A percentile compares a stretch with the other conserved stretches of the same genome.
Evolutionary conservation across 2,329 filamentous ascomycete genomes (phyloP).

Genomic region (Rhynchosporium graminicola): DNA sequence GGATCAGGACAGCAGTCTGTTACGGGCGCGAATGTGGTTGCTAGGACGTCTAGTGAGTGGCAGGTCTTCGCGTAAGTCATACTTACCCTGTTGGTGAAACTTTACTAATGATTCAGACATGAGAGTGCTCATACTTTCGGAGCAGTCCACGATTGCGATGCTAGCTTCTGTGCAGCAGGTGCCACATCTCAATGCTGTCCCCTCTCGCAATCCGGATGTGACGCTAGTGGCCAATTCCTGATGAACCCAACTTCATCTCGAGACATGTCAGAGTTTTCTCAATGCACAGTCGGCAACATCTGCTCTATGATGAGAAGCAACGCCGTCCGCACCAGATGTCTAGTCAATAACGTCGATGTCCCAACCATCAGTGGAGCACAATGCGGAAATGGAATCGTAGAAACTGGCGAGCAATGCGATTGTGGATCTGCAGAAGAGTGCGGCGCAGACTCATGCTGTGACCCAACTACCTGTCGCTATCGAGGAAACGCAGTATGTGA

Average conservation of each 20-base stretch:
- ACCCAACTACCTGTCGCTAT: slow-evolving; percentile 83
- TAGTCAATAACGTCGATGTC: slow-evolving; percentile 79
- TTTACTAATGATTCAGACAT: slow-evolving; percentile 48
- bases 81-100: not conserved
- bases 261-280: slow-evolving; percentile 75
- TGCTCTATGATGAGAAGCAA: slow-evolving; percentile 78
- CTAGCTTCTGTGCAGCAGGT: slow-evolving; percentile 55
- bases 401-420: slow-evolving; percentile 89
- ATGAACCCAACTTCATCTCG: slow-evolving; percentile 87
- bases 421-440: slow-evolving; percentile 77
- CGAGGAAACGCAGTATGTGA: slow-evolving; percentile 71
- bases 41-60: slow-evolving; percentile 80
- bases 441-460: slow-evolving; percentile 74
- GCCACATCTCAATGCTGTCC: slow-evolving; percentile 67
- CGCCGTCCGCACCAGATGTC: slow-evolving; percentile 70
- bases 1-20: slow-evolving; percentile 64
- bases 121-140: slow-evolving; percentile 92
- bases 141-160: slow-evolving; percentile 86
- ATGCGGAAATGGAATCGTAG: slow-evolving; percentile 95
- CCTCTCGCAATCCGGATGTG: slow-evolving; percentile 62
- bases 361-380: slow-evolving; percentile 76
- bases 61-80: slow-evolving; percentile 71
- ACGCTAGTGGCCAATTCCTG: slow-evolving; percentile 74
- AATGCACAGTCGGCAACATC: slow-evolving; percentile 87
- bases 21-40: slow-evolving; percentile 81